A percentile compares a stretch with the other conserved stretches of the same genome.
Evolutionary conservation across 768 basidiomycete species (phyloP).

Genomic region (Russula foetens): DNA sequence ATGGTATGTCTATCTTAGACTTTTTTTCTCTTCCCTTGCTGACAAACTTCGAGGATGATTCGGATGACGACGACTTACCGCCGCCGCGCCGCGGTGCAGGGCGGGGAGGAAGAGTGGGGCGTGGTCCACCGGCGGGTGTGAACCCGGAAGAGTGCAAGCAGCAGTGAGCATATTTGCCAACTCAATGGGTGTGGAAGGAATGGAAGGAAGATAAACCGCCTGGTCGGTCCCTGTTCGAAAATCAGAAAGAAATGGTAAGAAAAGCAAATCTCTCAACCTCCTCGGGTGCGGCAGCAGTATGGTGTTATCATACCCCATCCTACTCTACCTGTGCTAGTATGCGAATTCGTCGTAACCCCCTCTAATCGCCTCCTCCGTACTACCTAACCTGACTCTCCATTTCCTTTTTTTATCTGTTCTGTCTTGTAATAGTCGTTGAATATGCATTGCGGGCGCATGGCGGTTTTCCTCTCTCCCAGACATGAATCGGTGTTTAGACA

Average conservation of each 20-base stretch:
- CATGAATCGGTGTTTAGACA: no score
- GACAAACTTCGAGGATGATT: constrained; percentile 38
- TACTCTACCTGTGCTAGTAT: constrained; percentile 8
- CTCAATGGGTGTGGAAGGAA: not conserved
- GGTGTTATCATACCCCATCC: constrained; percentile 4
- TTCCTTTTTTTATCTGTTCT: not conserved
- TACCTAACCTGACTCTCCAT: not conserved
- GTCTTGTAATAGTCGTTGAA: not conserved
- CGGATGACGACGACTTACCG: constrained; percentile 61
- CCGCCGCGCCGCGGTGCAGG: constrained; percentile 38
- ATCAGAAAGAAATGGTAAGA: not conserved
- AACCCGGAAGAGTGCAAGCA: constrained; percentile 90
- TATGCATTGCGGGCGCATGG: not conserved
- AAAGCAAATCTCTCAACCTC: not conserved
- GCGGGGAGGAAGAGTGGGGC: constrained; percentile 40
- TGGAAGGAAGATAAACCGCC: not conserved
- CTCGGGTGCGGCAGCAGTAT: not conserved
- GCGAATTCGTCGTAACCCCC: not conserved
- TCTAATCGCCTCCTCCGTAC: not conserved
- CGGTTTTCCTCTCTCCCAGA: not conserved
- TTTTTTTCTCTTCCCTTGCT: constrained; percentile 4
- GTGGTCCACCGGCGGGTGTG: constrained; percentile 37
- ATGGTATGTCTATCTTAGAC: constrained; percentile 31
- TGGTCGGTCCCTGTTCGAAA: not conserved
- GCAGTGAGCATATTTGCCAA: constrained; percentile 42